These are phyloP conservation scores for Inosperma sp. DNA, from an alignment of 768 basidiomycete genomes.

Conservation along the genomic window DNA sequence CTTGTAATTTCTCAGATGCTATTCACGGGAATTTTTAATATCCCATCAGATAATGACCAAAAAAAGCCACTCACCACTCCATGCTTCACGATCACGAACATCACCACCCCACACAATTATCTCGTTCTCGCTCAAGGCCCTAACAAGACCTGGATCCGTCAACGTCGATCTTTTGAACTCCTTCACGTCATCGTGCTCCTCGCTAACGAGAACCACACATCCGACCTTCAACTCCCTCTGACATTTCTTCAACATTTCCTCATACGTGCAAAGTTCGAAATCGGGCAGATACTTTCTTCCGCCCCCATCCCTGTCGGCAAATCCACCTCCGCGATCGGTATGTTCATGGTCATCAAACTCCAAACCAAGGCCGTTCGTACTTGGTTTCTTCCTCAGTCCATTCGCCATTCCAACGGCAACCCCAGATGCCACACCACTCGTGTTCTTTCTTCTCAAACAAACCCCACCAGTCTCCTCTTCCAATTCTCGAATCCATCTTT, in stretches of 20 bases:
- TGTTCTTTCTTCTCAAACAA: slow-evolving; percentile 17
- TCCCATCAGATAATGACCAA: neutral
- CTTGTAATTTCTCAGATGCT: slow-evolving; percentile 69
- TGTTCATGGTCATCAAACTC: neutral
- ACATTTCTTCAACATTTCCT: slow-evolving; percentile 66
- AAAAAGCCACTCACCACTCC: slow-evolving; percentile 45
- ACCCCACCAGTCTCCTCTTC: slow-evolving; percentile 84
- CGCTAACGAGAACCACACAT: slow-evolving; percentile 78
- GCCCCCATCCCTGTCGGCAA: neutral
- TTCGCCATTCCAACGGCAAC: neutral
- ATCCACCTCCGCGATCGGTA: slow-evolving; percentile 6
- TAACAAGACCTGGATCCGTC: slow-evolving; percentile 66
- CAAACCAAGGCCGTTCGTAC: neutral
- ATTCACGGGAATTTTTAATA: neutral
- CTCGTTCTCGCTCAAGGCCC: slow-evolving; percentile 63
- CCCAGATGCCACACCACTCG: neutral
- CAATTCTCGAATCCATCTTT: slow-evolving; percentile 73
- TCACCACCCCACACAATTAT: slow-evolving; percentile 92
- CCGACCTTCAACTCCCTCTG: slow-evolving; percentile 70
- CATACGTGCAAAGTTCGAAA: slow-evolving; percentile 78
- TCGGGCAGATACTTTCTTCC: slow-evolving; percentile 60
- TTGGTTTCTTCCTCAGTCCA: neutral
- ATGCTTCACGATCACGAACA: slow-evolving; percentile 75
- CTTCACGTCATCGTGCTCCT: slow-evolving; percentile 85
- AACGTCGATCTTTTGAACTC: slow-evolving; percentile 84